A percentile compares a stretch with the other conserved stretches of the same genome.
These are phyloP conservation scores for Fraxinus pennsylvanica DNA, from an alignment of 257 asterid genomes.

Conservation along the genomic window DNA sequence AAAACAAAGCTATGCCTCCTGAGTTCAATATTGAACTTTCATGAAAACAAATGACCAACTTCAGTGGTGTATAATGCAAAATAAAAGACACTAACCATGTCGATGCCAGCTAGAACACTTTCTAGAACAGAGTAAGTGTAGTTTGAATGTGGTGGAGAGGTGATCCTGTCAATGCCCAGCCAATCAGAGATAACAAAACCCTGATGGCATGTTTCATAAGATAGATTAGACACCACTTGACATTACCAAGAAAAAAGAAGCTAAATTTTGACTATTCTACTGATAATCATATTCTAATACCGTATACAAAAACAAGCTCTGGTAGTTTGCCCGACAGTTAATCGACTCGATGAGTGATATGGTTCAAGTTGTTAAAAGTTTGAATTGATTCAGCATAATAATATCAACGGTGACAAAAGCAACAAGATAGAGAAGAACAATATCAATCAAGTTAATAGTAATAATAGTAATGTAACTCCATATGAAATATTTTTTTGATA, in stretches of 20 bases:
- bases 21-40: conserved; percentile 19
- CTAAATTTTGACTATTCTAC: neutral
- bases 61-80: conserved; percentile 10
- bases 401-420: neutral
- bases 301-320: neutral
- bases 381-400: conserved; percentile 23
- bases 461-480: neutral
- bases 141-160: conserved; percentile 31
- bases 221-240: neutral
- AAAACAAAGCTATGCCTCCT: conserved; percentile 22
- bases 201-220: conserved; percentile 19
- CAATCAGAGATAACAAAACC: conserved; percentile 50
- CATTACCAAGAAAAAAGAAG: neutral
- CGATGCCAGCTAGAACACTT: conserved; percentile 46
- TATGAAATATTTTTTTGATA: neutral
- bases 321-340: conserved; percentile 16
- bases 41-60: conserved; percentile 9
- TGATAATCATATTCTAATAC: neutral
- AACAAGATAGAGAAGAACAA: conserved; percentile 1
- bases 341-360: too few relatives aligned
- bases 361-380: neutral
- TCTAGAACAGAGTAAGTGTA: conserved; percentile 39
- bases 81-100: conserved; percentile 46
- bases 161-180: conserved; percentile 40
- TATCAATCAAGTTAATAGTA: neutral